Conservation (phyloP, 2,329 filamentous ascomycete genomes). For the Ophiocordyceps camponoti-rufipedis region DNA sequence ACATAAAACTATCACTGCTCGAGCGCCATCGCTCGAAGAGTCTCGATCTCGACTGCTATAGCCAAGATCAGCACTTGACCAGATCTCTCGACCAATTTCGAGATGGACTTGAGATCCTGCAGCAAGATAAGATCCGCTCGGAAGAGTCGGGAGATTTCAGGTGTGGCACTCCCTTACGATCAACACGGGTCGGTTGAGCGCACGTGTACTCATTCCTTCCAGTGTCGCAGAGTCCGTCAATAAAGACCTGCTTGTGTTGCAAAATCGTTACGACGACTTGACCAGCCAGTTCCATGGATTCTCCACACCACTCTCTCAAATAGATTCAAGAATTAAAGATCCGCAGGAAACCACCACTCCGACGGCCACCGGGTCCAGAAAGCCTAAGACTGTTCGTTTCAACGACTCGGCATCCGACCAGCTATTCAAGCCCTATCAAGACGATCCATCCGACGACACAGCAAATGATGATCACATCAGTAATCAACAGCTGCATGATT, state of each 20-base stretch:
- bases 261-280: constrained; percentile 58
- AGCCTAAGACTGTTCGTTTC: constrained; percentile 70
- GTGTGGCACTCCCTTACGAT: constrained; percentile 18
- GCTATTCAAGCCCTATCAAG: constrained; percentile 44
- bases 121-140: constrained; percentile 44
- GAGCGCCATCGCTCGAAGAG: constrained; percentile 77
- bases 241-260: constrained; percentile 50
- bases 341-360: constrained; percentile 43
- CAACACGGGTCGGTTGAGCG: background rate
- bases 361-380: constrained; percentile 11
- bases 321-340: constrained; percentile 6
- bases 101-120: constrained; percentile 56
- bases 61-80: constrained; percentile 77
- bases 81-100: constrained; percentile 74
- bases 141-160: constrained; percentile 44
- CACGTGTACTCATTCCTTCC: constrained; percentile 1
- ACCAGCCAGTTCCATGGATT: constrained; percentile 64
- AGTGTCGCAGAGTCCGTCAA: constrained; percentile 30
- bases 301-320: constrained; percentile 27
- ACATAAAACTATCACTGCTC: constrained; percentile 88
- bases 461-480: constrained; percentile 46
- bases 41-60: constrained; percentile 58
- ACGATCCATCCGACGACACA: constrained; percentile 37
- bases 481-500: constrained; percentile 74
- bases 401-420: constrained; percentile 38